Conservation (phyloP, 176 grass and related monocot genomes). For the Zizania latifolia region DNA sequence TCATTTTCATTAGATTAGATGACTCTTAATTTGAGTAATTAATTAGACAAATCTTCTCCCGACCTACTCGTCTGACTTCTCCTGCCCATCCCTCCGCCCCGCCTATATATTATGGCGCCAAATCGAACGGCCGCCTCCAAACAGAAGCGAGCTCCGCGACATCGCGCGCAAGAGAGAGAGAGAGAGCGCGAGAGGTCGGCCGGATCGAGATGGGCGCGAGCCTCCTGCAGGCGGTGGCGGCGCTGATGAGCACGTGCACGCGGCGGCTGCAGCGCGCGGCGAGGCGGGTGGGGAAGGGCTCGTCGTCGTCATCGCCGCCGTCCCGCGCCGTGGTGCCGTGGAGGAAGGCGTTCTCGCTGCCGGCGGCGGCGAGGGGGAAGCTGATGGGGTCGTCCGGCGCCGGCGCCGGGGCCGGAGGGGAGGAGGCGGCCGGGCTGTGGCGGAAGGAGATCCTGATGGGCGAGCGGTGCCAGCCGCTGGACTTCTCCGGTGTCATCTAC, state of each 20-base stretch:
- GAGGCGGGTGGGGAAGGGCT: slow-evolving; percentile 16
- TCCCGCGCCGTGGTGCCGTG: slow-evolving; percentile 4
- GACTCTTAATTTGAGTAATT: neutral
- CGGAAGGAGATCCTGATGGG: slow-evolving; percentile 74
- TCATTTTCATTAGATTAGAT: neutral
- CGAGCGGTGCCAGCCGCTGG: slow-evolving; percentile 66
- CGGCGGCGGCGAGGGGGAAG: neutral
- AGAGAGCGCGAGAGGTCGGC: neutral
- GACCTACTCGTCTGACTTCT: neutral
- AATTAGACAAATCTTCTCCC: neutral
- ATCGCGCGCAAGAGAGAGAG: no score
- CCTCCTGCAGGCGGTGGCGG: slow-evolving; percentile 48
- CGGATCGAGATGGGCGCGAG: slow-evolving; percentile 37
- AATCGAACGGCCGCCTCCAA: neutral
- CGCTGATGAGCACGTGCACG: slow-evolving; percentile 41
- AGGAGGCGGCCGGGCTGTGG: slow-evolving; percentile 46
- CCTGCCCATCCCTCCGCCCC: neutral
- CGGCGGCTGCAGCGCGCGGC: slow-evolving; percentile 46
- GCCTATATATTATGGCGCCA: slow-evolving; percentile 14
- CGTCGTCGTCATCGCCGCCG: neutral
- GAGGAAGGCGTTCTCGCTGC: slow-evolving; percentile 28
- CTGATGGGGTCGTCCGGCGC: slow-evolving; percentile 1
- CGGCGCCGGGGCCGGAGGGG: slow-evolving; percentile 1
- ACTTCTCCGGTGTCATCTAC: slow-evolving; percentile 85
- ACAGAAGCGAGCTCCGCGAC: neutral